phyloP scores from a whole-genome alignment of 192 early-diverging fungal genomes.

The Oehlia diaphana region DNA sequence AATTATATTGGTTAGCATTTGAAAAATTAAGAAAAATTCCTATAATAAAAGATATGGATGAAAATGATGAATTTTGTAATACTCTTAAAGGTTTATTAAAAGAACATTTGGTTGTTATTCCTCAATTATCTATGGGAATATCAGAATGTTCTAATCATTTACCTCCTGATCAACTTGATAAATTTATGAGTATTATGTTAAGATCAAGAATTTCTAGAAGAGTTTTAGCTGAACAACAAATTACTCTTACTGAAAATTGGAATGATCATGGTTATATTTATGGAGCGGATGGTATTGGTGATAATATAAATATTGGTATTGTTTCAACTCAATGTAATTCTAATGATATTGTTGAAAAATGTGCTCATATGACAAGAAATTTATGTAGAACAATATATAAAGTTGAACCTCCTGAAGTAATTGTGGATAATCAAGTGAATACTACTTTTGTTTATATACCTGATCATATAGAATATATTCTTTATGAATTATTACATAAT shows the following conservation, averaged over 20 bases:
- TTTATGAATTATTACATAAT: slow-evolving; percentile 91
- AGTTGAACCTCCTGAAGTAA: slow-evolving; percentile 68
- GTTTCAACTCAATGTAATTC: slow-evolving; percentile 69
- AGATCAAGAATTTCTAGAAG: slow-evolving; percentile 86
- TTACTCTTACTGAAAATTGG: slow-evolving; percentile 71
- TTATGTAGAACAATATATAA: slow-evolving; percentile 27
- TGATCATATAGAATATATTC: slow-evolving; percentile 91
- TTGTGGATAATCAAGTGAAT: slow-evolving; percentile 70
- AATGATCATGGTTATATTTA: slow-evolving; percentile 45
- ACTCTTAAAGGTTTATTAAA: slow-evolving; percentile 71
- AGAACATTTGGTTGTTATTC: slow-evolving; percentile 83
- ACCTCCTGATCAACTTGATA: slow-evolving; percentile 62
- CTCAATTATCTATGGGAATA: slow-evolving; percentile 85
- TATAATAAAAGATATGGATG: slow-evolving; percentile 72
- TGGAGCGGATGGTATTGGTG: slow-evolving; percentile 37
- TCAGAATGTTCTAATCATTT: slow-evolving; percentile 78
- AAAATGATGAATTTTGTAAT: slow-evolving; percentile 82
- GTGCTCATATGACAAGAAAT: slow-evolving; percentile 37
- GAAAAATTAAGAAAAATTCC: slow-evolving; percentile 74
- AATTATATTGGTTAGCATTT: slow-evolving; percentile 94
- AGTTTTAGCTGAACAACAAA: slow-evolving; percentile 91
- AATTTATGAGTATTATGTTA: slow-evolving; percentile 90
- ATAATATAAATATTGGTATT: slow-evolving; percentile 64
- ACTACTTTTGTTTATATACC: slow-evolving; percentile 91
- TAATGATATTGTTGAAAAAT: slow-evolving; percentile 46